Percentiles rank a stretch among this genome's conserved stretches.
Conservation (phyloP, 148 eudicot species). For the Silene conica region DNA sequence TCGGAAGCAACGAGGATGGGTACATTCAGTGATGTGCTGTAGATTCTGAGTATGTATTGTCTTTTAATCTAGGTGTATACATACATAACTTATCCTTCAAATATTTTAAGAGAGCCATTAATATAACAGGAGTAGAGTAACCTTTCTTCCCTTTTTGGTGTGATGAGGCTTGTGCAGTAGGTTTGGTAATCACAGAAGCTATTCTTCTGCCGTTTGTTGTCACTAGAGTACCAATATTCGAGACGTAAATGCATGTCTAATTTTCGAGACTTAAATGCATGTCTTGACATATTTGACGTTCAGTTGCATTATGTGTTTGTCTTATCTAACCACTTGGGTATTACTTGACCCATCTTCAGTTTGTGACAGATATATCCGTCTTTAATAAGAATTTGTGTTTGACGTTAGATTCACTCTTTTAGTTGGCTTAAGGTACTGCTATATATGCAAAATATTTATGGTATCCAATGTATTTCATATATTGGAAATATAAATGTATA, state of each 20-base stretch:
- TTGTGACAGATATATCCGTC: too few species aligned
- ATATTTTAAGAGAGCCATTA: constrained; percentile 1
- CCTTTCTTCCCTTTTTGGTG: neutral
- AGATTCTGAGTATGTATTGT: constrained; percentile 45
- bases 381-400: too few species aligned
- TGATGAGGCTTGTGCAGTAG: constrained; percentile 29
- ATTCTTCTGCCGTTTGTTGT: constrained; percentile 12
- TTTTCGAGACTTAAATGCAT: constrained; percentile 20
- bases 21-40: constrained; percentile 73
- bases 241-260: constrained; percentile 21
- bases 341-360: too few species aligned
- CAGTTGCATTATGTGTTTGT: too few species aligned
- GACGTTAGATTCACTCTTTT: too few species aligned
- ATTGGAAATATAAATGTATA: too few species aligned
- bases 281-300: constrained; percentile 18
- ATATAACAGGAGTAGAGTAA: constrained; percentile 11
- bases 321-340: too few species aligned
- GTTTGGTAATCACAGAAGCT: constrained; percentile 16
- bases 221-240: constrained; percentile 4
- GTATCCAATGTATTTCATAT: too few species aligned
- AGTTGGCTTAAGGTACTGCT: too few species aligned
- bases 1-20: constrained; percentile 65
- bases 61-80: constrained; percentile 14
- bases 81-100: constrained; percentile 5
- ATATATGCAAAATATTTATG: too few species aligned